Base-by-base conservation (phyloP, 2,329 filamentous ascomycete genomes). In the Neofusicoccum kwambonambiense region DNA sequence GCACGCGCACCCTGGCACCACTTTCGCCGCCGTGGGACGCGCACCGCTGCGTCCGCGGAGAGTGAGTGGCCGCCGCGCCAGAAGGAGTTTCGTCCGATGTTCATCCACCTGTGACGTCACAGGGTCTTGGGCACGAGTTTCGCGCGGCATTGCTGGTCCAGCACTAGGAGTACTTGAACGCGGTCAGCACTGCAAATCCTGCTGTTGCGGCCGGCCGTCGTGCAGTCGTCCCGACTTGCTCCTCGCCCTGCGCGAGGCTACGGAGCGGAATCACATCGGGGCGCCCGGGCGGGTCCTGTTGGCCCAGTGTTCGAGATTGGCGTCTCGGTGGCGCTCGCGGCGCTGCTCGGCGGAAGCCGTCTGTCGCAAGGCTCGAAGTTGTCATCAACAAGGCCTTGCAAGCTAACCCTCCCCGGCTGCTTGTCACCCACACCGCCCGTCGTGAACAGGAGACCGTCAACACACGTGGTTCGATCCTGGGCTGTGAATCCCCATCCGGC, bases 401-500 rank as follows among this genome's bases (percentile, higher is more conserved):
- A 22, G 41, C 56, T 60, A 60, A 47, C 31, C 31, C 27, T 41
- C 39, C 8, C 15, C 6, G 56, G 17, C n/a, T 19, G 31, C 4
- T 22, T 22, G 13, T 37, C 42, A 3, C 12, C n/a, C 42, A 47
- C 56, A 60, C 56, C 56, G 56, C 56, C 56, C 39, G 31, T 31
- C 42, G 5, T 35, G 56, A 60, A 47, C 56, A 60, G 56, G 56
- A 60, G 56, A 60, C 56, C 6, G 8, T 60, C 42, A 60, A 60
- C 56, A 47, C 56, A 60, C 56, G 41, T 60, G 56, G 56, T 60
- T 11, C 56, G 56, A 60, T 60, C 56, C 56, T 47, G 42, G 31
- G 56, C 7, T 41, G 56, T 37, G 56, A 60, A 60, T 47, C 56
- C 41, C 27, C 31, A 60, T 60, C 42, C 56, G 42, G 6, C 9